phyloP scores from a whole-genome alignment of 768 basidiomycete genomes.

The Rhodotorula toruloides region DNA sequence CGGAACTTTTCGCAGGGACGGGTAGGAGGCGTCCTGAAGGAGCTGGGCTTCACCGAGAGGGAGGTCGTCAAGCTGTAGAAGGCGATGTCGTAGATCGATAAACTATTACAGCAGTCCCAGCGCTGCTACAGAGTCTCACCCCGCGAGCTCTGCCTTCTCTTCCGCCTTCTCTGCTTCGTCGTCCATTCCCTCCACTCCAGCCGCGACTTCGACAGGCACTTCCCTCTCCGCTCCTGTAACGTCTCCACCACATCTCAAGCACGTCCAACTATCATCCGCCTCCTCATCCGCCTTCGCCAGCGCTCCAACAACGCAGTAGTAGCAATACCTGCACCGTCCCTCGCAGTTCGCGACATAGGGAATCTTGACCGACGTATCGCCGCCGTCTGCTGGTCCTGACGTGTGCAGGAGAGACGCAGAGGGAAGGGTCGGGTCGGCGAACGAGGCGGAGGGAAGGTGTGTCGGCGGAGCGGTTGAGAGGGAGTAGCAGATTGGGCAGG shows the following conservation, averaged over 20 bases:
- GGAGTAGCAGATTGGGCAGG: constrained; percentile 77
- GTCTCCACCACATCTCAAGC: constrained; percentile 36
- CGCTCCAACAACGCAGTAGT: constrained; percentile 80
- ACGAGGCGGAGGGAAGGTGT: constrained; percentile 32
- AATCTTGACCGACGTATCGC: constrained; percentile 60
- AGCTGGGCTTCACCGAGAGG: constrained; percentile 29
- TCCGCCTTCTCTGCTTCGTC: constrained; percentile 23
- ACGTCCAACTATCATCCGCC: constrained; percentile 36
- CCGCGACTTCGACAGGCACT: not conserved
- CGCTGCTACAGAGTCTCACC: constrained; percentile 12
- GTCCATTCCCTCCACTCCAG: not conserved
- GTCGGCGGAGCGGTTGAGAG: constrained; percentile 26
- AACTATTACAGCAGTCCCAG: not conserved
- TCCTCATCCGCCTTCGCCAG: constrained; percentile 55
- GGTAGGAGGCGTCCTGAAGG: constrained; percentile 35
- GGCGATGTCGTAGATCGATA: not conserved
- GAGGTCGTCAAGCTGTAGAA: constrained; percentile 40
- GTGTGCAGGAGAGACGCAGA: constrained; percentile 31
- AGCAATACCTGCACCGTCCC: constrained; percentile 85
- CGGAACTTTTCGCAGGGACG: constrained; percentile 34
- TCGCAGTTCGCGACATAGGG: constrained; percentile 66
- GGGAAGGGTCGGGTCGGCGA: constrained; percentile 43
- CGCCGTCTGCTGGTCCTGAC: constrained; percentile 46
- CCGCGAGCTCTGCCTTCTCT: constrained; percentile 33
- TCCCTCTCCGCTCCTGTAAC: constrained; percentile 22